These are phyloP conservation scores for Venturia aucupariae DNA, from an alignment of 2,329 filamentous ascomycete species.

Conservation along the genomic window DNA sequence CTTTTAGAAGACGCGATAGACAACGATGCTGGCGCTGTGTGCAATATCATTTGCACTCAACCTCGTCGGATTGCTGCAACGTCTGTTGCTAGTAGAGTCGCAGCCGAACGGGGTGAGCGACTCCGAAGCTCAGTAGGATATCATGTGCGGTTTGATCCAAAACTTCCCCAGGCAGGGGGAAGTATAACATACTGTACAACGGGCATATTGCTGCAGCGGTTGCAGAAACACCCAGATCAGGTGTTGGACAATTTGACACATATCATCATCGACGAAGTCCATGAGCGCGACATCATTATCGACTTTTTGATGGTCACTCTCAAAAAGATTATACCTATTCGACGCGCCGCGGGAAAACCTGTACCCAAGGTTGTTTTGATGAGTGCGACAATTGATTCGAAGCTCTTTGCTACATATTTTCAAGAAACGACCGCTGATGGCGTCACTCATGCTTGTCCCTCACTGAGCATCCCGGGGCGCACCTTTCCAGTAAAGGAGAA, in stretches of 20 bases:
- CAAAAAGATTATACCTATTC: slow-evolving; percentile 32
- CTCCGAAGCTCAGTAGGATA: slow-evolving; percentile 30
- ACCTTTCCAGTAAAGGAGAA: slow-evolving; percentile 33
- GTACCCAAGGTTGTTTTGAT: slow-evolving; percentile 39
- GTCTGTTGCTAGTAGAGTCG: slow-evolving; percentile 39
- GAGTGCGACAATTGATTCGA: slow-evolving; percentile 40
- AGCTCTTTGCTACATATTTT: slow-evolving; percentile 39
- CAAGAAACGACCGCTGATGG: slow-evolving; percentile 23
- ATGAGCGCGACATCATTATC: slow-evolving; percentile 37
- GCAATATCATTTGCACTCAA: slow-evolving; percentile 44
- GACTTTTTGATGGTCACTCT: slow-evolving; percentile 39
- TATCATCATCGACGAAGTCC: slow-evolving; percentile 44
- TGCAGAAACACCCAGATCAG: slow-evolving; percentile 32
- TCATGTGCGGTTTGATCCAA: slow-evolving; percentile 22
- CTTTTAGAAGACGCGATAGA: slow-evolving; percentile 38
- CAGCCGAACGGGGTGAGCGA: slow-evolving; percentile 34
- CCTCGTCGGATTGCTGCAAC: slow-evolving; percentile 40
- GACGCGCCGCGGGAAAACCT: slow-evolving; percentile 24
- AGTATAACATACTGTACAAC: slow-evolving; percentile 43
- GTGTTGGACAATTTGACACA: slow-evolving; percentile 36
- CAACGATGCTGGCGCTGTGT: slow-evolving; percentile 30
- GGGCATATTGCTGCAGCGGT: slow-evolving; percentile 37
- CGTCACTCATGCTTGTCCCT: slow-evolving; percentile 31
- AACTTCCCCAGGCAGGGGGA: slow-evolving; percentile 30
- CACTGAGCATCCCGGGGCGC: slow-evolving; percentile 35